phyloP scores from a whole-genome alignment of 257 asterid genomes.

The Vinca minor region DNA sequence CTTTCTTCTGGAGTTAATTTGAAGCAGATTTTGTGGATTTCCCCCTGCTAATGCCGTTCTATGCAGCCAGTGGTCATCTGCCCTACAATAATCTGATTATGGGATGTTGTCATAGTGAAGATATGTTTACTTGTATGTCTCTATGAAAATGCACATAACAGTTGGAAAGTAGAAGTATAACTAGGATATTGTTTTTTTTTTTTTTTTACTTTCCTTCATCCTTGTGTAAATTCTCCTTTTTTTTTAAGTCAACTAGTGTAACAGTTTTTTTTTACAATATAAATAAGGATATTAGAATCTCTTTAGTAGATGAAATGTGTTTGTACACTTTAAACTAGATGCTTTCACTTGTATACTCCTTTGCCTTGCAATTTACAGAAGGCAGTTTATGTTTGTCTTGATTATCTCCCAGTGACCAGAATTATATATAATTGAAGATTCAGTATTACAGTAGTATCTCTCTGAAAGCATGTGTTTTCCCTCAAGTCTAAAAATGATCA shows the following conservation, averaged over 20 bases:
- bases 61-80: neutral
- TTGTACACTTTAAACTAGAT: neutral
- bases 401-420: neutral
- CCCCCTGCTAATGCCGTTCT: neutral
- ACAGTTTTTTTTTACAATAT: neutral
- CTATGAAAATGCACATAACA: neutral
- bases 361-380: neutral
- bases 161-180: neutral
- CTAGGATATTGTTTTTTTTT: too few species aligned
- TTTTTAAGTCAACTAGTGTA: too few species aligned
- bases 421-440: neutral
- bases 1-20: constrained; percentile 7
- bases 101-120: neutral
- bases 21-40: constrained; percentile 1
- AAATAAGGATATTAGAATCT: neutral
- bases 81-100: neutral
- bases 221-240: neutral
- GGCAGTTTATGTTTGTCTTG: neutral
- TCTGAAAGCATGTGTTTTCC: neutral
- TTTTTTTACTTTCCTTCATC: neutral
- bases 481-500: too few species aligned
- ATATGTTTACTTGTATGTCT: neutral
- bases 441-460: too few species aligned
- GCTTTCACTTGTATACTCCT: neutral
- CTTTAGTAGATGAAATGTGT: neutral